Conservation (phyloP, 106 monocot genomes). For the Hemerocallis citrina region DNA sequence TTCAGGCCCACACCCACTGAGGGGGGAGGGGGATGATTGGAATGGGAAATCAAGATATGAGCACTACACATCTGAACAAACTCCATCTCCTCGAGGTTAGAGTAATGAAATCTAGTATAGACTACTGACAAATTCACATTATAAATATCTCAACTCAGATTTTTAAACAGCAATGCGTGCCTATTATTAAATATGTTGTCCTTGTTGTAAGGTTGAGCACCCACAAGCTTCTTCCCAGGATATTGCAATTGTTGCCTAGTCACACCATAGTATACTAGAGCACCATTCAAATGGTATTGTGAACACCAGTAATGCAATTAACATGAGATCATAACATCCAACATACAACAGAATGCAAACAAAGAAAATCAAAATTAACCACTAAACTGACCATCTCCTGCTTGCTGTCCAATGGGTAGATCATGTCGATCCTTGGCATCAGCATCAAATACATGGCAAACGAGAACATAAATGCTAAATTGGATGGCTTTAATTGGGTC, state of each 20-base stretch:
- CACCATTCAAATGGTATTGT: background rate
- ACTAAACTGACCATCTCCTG: constrained; percentile 63
- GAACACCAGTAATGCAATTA: background rate
- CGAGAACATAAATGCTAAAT: constrained; percentile 64
- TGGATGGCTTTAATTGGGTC: constrained; percentile 82
- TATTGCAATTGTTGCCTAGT: constrained; percentile 88
- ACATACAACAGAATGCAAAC: no score
- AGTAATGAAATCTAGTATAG: no score
- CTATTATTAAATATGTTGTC: constrained; percentile 63
- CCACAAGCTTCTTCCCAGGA: constrained; percentile 73
- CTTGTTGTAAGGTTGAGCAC: constrained; percentile 84
- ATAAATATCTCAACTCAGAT: no score
- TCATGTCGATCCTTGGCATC: constrained; percentile 83
- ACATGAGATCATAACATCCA: background rate
- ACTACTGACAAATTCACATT: no score
- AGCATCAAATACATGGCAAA: constrained; percentile 77
- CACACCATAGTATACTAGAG: constrained; percentile 69
- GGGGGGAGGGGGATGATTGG: no score
- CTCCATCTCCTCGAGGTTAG: no score
- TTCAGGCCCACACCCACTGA: no score
- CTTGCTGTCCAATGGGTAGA: constrained; percentile 78
- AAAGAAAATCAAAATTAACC: background rate
- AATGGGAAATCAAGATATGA: no score
- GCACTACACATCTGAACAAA: no score
- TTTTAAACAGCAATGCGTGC: constrained; percentile 19